Percentiles rank a stretch among this genome's conserved stretches.
Evolutionary conservation across 176 grass and related monocot genomes (phyloP).

Genomic region (Avena sativa): DNA sequence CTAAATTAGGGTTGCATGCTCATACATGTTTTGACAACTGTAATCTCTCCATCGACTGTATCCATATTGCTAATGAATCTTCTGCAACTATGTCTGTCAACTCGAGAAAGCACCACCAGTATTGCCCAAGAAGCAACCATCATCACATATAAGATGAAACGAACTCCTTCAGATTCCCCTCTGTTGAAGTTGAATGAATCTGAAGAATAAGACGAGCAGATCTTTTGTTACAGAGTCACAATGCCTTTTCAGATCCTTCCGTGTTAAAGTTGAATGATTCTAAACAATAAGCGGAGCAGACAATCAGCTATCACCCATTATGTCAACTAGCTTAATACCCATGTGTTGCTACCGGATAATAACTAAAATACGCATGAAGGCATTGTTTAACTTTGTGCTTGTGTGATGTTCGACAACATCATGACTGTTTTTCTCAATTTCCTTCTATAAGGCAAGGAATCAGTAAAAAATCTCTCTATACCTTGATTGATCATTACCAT

Average conservation of each 20-base stretch:
- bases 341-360: no score
- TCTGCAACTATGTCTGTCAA: background rate
- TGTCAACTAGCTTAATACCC: background rate
- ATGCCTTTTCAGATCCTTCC: constrained; percentile 5
- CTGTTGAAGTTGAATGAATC: constrained; percentile 6
- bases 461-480: background rate
- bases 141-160: background rate
- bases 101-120: background rate
- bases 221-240: constrained; percentile 20
- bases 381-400: background rate
- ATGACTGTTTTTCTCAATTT: background rate
- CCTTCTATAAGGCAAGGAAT: background rate
- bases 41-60: background rate
- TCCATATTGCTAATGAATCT: background rate
- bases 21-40: constrained; percentile 33
- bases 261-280: background rate
- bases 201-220: background rate
- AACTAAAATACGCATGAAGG: background rate
- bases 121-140: background rate
- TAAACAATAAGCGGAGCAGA: background rate
- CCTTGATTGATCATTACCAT: no score
- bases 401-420: background rate
- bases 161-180: constrained; percentile 17
- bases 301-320: background rate
- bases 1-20: constrained; percentile 26